Evolutionary conservation across 495 filamentous ascomycete species (phyloP).

Genomic region (Penicillium lividum): DNA sequence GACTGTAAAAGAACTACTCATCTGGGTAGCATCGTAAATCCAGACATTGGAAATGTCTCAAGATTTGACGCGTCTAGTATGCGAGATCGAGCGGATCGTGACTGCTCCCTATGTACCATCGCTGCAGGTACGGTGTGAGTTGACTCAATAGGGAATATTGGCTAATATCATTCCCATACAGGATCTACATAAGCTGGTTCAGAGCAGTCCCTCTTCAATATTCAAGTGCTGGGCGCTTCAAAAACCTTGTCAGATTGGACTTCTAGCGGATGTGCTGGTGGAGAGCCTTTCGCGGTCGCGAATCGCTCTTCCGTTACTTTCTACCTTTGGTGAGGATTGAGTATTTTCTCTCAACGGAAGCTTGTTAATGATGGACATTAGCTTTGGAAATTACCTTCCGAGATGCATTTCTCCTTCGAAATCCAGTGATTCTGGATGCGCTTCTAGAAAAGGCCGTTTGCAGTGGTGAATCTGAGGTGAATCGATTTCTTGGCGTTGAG

Average conservation of each 20-base stretch:
- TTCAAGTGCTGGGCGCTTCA: conserved; percentile 42
- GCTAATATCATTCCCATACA: conserved; percentile 18
- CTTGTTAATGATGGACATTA: not conserved
- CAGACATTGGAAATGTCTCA: conserved; percentile 22
- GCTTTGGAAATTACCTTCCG: conserved; percentile 27
- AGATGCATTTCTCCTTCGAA: conserved; percentile 41
- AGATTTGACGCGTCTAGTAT: conserved; percentile 17
- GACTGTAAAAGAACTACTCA: not conserved
- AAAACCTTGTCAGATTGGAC: conserved; percentile 49
- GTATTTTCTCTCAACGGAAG: not conserved
- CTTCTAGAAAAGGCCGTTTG: conserved; percentile 40
- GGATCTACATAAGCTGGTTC: conserved; percentile 40
- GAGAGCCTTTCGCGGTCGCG: conserved; percentile 47
- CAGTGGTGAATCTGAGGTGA: conserved; percentile 36
- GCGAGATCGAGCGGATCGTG: conserved; percentile 45
- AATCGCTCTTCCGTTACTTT: conserved; percentile 40
- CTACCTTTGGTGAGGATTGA: conserved; percentile 38
- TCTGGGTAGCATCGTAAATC: not conserved
- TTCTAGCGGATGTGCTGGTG: conserved; percentile 43
- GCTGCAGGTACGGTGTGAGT: conserved; percentile 35
- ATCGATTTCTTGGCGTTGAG: conserved; percentile 1
- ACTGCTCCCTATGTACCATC: conserved; percentile 44
- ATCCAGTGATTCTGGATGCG: conserved; percentile 43
- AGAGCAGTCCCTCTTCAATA: conserved; percentile 12
- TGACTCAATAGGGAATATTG: not conserved